Percentiles rank a stretch among this genome's conserved stretches.
Evolutionary conservation across 2,329 filamentous ascomycete genomes (phyloP).

Genomic region (Alternaria hordeiaustralica): DNA sequence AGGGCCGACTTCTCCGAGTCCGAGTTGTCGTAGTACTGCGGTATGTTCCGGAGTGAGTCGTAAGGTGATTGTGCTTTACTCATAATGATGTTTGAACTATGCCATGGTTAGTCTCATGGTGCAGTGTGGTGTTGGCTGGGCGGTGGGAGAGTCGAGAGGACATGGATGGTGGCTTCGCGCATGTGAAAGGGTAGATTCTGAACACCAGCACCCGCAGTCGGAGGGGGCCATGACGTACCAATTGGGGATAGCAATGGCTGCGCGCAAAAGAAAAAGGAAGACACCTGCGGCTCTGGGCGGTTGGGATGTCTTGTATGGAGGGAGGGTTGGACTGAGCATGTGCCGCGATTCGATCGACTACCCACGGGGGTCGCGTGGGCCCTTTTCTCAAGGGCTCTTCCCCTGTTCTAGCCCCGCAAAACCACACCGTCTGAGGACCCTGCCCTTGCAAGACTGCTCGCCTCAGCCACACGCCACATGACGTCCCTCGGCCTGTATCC

Average conservation of each 20-base stretch:
- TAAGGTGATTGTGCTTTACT: constrained; percentile 36
- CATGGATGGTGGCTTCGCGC: constrained; percentile 2
- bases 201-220: neutral
- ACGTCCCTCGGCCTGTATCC: constrained; percentile 9
- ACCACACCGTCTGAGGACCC: constrained; percentile 11
- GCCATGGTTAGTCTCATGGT: constrained; percentile 7
- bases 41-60: constrained; percentile 62
- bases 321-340: neutral
- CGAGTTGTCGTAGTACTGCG: constrained; percentile 77
- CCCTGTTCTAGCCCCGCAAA: constrained; percentile 21
- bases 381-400: constrained; percentile 7
- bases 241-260: neutral
- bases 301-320: neutral
- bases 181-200: constrained; percentile 13
- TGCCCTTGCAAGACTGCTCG: constrained; percentile 8
- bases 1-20: constrained; percentile 81
- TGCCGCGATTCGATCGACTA: constrained; percentile 2
- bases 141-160: neutral
- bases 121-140: neutral
- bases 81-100: constrained; percentile 24
- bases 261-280: neutral
- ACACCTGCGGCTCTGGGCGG: neutral
- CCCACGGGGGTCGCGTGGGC: constrained; percentile 23
- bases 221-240: neutral
- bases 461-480: constrained; percentile 13